phyloP scores from a whole-genome alignment of 192 early-diverging fungal species.

The Backusella circina region DNA sequence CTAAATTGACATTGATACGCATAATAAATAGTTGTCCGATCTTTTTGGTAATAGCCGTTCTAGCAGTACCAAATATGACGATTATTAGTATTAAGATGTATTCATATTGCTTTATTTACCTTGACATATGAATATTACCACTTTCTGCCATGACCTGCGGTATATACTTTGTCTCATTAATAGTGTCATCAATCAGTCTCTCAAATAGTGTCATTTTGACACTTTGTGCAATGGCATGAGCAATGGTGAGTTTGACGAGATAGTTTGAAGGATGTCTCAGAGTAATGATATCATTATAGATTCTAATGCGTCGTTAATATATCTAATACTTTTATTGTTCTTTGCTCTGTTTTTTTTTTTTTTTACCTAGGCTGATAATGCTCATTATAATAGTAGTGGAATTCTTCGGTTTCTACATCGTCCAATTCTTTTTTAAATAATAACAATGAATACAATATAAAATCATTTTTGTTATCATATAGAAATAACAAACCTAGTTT shows the following conservation, averaged over 20 bases:
- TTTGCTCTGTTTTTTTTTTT: not conserved
- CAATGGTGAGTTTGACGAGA: slow-evolving; percentile 92
- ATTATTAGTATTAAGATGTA: too few species aligned
- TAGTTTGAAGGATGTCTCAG: slow-evolving; percentile 73
- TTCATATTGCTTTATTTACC: slow-evolving; percentile 27
- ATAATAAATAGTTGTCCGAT: slow-evolving; percentile 94
- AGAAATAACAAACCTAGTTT: slow-evolving; percentile 42
- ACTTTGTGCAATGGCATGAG: slow-evolving; percentile 93
- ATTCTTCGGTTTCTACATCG: slow-evolving; percentile 78
- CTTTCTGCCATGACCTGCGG: slow-evolving; percentile 92
- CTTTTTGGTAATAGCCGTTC: slow-evolving; percentile 90
- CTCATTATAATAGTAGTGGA: slow-evolving; percentile 74
- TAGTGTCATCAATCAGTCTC: slow-evolving; percentile 88
- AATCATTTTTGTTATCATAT: too few species aligned
- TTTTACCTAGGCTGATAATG: slow-evolving; percentile 54
- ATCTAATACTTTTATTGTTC: slow-evolving; percentile 4
- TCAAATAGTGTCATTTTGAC: slow-evolving; percentile 94
- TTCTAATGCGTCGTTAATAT: slow-evolving; percentile 42
- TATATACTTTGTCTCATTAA: slow-evolving; percentile 82
- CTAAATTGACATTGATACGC: slow-evolving; percentile 87
- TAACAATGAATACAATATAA: too few species aligned
- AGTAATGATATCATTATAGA: slow-evolving; percentile 90
- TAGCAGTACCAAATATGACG: slow-evolving; percentile 10
- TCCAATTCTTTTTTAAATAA: slow-evolving; percentile 42
- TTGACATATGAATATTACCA: slow-evolving; percentile 87